These are phyloP conservation scores for Aspergillus tanneri DNA, from an alignment of 2,329 filamentous ascomycete genomes.

Conservation along the genomic window DNA sequence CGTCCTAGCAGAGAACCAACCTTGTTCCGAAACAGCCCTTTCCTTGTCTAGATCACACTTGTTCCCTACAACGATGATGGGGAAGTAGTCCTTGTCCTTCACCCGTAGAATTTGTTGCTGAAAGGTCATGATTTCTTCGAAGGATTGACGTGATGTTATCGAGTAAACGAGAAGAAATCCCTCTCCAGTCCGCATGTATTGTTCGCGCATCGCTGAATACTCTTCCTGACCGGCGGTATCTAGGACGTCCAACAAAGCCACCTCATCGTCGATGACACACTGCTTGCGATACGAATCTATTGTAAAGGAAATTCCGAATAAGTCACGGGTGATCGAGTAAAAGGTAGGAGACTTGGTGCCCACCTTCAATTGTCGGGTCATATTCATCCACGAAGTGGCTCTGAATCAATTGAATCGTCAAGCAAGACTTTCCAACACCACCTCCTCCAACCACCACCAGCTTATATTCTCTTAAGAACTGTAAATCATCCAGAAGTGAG, in stretches of 20 bases:
- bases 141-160: constrained; percentile 94
- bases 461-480: constrained; percentile 92
- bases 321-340: not conserved
- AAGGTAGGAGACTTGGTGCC: constrained; percentile 17
- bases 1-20: constrained; percentile 52
- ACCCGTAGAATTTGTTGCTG: constrained; percentile 98
- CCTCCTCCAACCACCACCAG: constrained; percentile 96
- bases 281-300: constrained; percentile 99
- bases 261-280: constrained; percentile 97
- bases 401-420: constrained; percentile 95
- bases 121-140: constrained; percentile 97
- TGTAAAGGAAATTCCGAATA: not conserved
- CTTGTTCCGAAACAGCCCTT: constrained; percentile 86
- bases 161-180: constrained; percentile 97
- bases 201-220: constrained; percentile 98
- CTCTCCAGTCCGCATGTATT: constrained; percentile 99
- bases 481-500: constrained; percentile 19
- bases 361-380: constrained; percentile 97
- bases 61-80: constrained; percentile 98
- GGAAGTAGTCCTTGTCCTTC: constrained; percentile 99
- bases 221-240: constrained; percentile 98
- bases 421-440: constrained; percentile 97
- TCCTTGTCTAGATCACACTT: constrained; percentile 97
- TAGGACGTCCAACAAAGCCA: constrained; percentile 93
- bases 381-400: constrained; percentile 99